phyloP scores from a whole-genome alignment of 805 yeast genomes.

The Helenozyma rhizophorensis region DNA sequence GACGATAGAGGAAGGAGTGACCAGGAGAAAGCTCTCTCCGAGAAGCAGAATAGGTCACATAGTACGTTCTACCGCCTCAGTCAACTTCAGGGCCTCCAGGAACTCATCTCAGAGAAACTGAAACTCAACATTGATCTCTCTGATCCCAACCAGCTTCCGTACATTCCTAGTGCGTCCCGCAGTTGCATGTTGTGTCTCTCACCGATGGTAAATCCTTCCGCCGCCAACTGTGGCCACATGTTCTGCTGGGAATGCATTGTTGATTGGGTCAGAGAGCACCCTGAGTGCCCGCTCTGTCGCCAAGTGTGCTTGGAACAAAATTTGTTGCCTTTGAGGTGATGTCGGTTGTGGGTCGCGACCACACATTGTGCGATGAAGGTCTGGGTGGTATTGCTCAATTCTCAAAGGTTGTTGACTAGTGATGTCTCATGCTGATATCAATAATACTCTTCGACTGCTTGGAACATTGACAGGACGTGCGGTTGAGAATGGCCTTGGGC shows the following conservation, averaged over 20 bases:
- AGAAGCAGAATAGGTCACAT: not conserved
- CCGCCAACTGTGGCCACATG: slow-evolving; percentile 87
- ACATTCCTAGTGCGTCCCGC: slow-evolving; percentile 65
- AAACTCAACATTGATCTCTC: slow-evolving; percentile 45
- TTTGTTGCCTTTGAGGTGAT: slow-evolving; percentile 50
- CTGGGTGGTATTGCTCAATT: too few relatives aligned
- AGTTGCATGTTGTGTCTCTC: slow-evolving; percentile 82
- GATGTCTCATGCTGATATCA: too few relatives aligned
- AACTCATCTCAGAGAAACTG: slow-evolving; percentile 3
- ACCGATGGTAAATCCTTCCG: slow-evolving; percentile 74
- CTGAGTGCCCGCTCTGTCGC: slow-evolving; percentile 91
- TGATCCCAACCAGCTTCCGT: slow-evolving; percentile 55
- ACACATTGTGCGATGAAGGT: too few relatives aligned
- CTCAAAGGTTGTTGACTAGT: too few relatives aligned
- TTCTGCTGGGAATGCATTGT: slow-evolving; percentile 90
- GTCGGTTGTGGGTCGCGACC: too few relatives aligned
- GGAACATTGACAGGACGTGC: too few relatives aligned
- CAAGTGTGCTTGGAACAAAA: slow-evolving; percentile 62
- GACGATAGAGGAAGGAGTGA: not conserved
- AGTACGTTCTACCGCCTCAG: slow-evolving; percentile 5
- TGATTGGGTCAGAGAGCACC: slow-evolving; percentile 83
- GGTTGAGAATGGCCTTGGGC: too few relatives aligned
- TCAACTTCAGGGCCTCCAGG: slow-evolving; percentile 9
- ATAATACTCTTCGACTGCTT: too few relatives aligned
- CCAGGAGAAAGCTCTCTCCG: not conserved